phyloP scores from a whole-genome alignment of 306 rosid species.

The Inga oerstediana region DNA sequence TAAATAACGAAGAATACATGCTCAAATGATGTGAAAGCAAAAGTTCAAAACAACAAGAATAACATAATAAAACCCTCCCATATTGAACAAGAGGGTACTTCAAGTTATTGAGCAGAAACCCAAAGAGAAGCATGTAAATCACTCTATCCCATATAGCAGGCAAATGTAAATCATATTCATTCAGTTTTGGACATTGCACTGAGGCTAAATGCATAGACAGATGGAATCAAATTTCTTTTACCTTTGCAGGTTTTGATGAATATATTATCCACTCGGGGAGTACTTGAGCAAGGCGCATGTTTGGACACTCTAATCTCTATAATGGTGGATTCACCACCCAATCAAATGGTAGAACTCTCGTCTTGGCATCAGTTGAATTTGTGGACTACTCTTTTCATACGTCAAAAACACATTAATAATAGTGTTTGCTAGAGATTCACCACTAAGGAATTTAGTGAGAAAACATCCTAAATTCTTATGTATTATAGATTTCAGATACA shows the following conservation, averaged over 20 bases:
- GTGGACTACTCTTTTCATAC: constrained; percentile 1
- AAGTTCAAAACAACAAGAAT: background rate
- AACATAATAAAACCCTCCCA: background rate
- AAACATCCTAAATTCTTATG: background rate
- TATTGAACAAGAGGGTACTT: background rate
- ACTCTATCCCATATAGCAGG: constrained; percentile 2
- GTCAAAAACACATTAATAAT: background rate
- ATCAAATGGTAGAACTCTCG: constrained; percentile 74
- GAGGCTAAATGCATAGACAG: background rate
- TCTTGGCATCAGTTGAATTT: background rate
- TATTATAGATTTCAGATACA: background rate
- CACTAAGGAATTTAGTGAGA: background rate
- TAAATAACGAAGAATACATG: background rate
- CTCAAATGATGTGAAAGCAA: background rate
- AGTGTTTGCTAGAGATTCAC: constrained; percentile 5
- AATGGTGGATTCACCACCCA: constrained; percentile 87
- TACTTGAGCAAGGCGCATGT: constrained; percentile 85
- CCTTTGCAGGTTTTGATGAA: constrained; percentile 78
- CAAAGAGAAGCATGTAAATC: constrained; percentile 8
- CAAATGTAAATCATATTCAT: constrained; percentile 17
- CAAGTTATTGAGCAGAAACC: background rate
- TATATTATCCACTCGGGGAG: constrained; percentile 78
- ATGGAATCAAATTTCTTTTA: constrained; percentile 7
- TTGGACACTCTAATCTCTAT: constrained; percentile 83
- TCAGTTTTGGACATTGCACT: constrained; percentile 4